Conservation (phyloP, 108 stramenopile genomes). For the Cylindrotheca fusiformis region DNA sequence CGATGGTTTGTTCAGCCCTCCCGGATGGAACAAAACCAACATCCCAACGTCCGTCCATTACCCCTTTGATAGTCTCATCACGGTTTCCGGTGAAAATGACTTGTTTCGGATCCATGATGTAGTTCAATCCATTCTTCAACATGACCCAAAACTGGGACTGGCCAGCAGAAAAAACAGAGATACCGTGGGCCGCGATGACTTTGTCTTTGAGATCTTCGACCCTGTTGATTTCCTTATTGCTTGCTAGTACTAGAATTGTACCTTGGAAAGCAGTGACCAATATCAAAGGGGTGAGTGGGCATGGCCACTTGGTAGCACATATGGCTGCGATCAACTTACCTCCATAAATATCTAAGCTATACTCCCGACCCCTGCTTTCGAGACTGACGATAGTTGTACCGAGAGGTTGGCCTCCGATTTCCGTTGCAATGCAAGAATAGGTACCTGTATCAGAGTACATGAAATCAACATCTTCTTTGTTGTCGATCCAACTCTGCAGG, state of each 20-base stretch:
- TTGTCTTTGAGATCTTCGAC: conserved; percentile 26
- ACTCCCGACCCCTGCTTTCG: background rate
- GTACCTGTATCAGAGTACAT: conserved; percentile 30
- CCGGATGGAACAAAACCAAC: conserved; percentile 29
- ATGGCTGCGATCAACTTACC: conserved; percentile 22
- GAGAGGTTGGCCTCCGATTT: conserved; percentile 26
- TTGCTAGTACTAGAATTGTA: conserved; percentile 15
- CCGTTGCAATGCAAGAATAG: conserved; percentile 31
- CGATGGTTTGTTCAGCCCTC: conserved; percentile 15
- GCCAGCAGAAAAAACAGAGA: conserved; percentile 36
- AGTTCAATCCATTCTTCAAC: conserved; percentile 21
- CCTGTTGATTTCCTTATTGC: conserved; percentile 16
- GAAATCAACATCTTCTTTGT: conserved; percentile 21
- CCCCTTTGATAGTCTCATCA: conserved; percentile 15
- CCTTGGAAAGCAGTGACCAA: no score
- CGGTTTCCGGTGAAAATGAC: conserved; percentile 33
- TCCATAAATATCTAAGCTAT: conserved; percentile 16
- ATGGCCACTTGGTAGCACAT: no score
- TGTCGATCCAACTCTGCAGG: background rate
- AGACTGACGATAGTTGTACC: conserved; percentile 5
- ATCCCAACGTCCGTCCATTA: conserved; percentile 20
- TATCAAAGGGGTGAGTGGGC: no score
- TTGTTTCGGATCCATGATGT: conserved; percentile 37
- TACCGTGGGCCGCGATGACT: conserved; percentile 27
- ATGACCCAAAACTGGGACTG: conserved; percentile 42